Conservation (phyloP, 768 basidiomycete species). For the Lentinula sp. region DNA sequence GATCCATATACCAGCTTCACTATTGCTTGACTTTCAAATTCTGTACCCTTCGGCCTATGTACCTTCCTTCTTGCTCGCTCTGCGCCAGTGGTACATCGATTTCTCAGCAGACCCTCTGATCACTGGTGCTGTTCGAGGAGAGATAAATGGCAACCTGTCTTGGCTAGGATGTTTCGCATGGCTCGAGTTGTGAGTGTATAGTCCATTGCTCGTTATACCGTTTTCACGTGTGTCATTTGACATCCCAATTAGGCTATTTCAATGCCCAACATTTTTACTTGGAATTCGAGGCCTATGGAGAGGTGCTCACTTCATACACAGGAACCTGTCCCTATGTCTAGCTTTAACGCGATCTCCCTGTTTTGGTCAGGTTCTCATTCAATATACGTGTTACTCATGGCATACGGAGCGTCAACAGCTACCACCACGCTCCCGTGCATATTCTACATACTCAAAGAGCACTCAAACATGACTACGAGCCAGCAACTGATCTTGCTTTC, state of each 20-base stretch:
- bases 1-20: conserved; percentile 63
- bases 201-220: neutral
- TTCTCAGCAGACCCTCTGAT: conserved; percentile 66
- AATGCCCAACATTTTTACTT: conserved; percentile 74
- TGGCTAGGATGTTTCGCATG: conserved; percentile 4
- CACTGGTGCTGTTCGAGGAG: conserved; percentile 39
- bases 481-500: conserved; percentile 42
- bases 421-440: conserved; percentile 78
- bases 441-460: conserved; percentile 44
- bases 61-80: conserved; percentile 36
- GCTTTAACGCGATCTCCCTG: neutral
- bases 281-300: conserved; percentile 55
- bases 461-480: neutral
- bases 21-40: conserved; percentile 67
- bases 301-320: conserved; percentile 25
- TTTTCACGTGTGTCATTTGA: neutral
- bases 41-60: conserved; percentile 49
- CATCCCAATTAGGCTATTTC: conserved; percentile 43
- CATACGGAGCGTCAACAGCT: conserved; percentile 72
- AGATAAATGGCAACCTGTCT: conserved; percentile 26
- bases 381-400: conserved; percentile 58
- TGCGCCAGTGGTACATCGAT: conserved; percentile 45
- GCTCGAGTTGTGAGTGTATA: neutral
- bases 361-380: conserved; percentile 33
- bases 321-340: neutral